Evolutionary conservation across 2,329 filamentous ascomycete species (phyloP).

Genomic region (Ophiostoma populinum): DNA sequence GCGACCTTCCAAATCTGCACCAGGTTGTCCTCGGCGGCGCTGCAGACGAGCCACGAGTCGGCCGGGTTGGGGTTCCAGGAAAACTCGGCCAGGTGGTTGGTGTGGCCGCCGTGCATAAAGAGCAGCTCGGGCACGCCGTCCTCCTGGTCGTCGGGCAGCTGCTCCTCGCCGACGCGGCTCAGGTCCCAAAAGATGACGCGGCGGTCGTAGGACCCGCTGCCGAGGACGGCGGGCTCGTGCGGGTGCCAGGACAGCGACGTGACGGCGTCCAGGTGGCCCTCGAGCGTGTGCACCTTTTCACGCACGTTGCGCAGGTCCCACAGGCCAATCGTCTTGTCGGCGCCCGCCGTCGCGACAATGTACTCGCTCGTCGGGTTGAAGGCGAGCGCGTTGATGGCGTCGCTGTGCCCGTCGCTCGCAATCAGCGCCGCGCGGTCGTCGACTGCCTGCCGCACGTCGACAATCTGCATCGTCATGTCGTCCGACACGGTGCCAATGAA

Average conservation of each 20-base stretch:
- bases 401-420: conserved; percentile 59
- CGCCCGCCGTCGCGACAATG: conserved; percentile 79
- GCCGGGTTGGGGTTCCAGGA: conserved; percentile 92
- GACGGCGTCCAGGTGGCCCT: conserved; percentile 77
- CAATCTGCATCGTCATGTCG: conserved; percentile 79
- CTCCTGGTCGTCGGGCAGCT: conserved; percentile 84
- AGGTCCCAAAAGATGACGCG: conserved; percentile 95
- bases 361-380: conserved; percentile 90
- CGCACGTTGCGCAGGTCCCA: conserved; percentile 92
- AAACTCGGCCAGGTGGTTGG: conserved; percentile 90
- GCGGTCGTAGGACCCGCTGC: conserved; percentile 82
- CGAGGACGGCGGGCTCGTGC: conserved; percentile 70
- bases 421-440: conserved; percentile 51
- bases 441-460: conserved; percentile 61
- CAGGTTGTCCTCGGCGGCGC: conserved; percentile 89
- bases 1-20: conserved; percentile 88
- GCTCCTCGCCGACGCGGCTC: conserved; percentile 80
- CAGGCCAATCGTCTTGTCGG: conserved; percentile 84
- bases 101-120: conserved; percentile 98
- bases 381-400: conserved; percentile 89
- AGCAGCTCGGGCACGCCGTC: conserved; percentile 92
- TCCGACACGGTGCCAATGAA: conserved; percentile 91
- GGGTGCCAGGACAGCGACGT: conserved; percentile 94
- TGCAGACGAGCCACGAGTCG: conserved; percentile 91
- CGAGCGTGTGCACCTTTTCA: conserved; percentile 74